phyloP scores from a whole-genome alignment of 2,329 filamentous ascomycete species.

The Colletotrichum camelliae region DNA sequence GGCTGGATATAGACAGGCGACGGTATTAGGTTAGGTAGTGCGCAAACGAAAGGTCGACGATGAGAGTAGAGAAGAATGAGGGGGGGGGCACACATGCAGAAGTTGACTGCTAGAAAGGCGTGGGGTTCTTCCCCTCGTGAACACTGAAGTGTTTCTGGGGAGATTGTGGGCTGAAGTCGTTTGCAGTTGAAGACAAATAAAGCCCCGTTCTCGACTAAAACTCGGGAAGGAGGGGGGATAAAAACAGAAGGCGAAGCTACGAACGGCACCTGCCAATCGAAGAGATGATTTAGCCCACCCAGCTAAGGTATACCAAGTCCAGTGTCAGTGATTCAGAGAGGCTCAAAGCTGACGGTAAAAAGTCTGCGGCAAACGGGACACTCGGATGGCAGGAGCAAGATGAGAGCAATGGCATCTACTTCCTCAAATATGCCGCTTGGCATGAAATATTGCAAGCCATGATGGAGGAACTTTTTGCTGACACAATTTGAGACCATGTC shows the following conservation, averaged over 20 bases:
- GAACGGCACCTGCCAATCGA: neutral
- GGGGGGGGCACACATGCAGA: too few species aligned
- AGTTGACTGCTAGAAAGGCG: neutral
- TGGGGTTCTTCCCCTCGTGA: neutral
- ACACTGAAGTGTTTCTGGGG: neutral
- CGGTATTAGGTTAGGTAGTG: neutral
- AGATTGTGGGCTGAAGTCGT: neutral
- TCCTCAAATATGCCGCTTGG: accelerated
- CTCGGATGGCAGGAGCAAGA: neutral
- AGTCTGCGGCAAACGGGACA: neutral
- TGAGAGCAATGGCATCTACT: neutral
- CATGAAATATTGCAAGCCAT: accelerated
- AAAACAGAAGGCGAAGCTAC: neutral
- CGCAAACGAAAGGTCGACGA: neutral
- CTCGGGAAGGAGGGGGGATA: neutral
- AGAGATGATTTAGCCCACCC: neutral
- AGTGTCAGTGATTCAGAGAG: neutral
- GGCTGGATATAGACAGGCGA: neutral
- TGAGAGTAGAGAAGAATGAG: neutral
- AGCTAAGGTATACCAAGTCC: neutral
- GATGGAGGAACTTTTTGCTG: neutral
- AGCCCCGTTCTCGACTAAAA: neutral
- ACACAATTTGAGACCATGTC: neutral
- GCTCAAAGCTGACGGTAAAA: neutral
- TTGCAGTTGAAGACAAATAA: neutral